phyloP scores from a whole-genome alignment of 306 rosid species.

The Rosa rugosa region DNA sequence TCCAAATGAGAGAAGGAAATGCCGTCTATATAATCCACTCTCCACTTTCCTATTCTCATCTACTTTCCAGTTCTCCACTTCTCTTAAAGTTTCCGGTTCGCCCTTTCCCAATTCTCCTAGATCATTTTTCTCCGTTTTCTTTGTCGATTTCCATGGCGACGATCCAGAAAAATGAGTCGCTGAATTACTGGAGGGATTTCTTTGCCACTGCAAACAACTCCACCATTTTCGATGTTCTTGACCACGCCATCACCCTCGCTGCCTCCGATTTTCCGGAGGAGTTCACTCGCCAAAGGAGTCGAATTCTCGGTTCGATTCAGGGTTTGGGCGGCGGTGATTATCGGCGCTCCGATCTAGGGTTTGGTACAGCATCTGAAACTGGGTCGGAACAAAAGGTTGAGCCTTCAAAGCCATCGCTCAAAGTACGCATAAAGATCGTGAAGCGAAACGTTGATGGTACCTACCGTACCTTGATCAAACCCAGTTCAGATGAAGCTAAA shows the following conservation, averaged over 20 bases:
- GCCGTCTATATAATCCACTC: too few species aligned
- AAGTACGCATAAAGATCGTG: too few species aligned
- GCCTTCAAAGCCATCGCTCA: background rate
- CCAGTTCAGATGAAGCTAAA: too few species aligned
- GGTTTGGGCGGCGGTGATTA: background rate
- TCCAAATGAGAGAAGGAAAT: background rate
- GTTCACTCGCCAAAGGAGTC: background rate
- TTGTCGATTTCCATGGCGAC: background rate
- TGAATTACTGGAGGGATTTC: background rate
- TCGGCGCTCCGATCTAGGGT: background rate
- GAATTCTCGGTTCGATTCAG: background rate
- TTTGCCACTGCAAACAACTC: background rate
- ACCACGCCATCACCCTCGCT: background rate
- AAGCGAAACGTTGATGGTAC: too few species aligned
- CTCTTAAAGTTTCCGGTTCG: background rate
- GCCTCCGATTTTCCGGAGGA: background rate
- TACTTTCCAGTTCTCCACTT: background rate
- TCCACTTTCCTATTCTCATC: background rate
- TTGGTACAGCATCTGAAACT: background rate
- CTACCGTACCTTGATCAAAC: too few species aligned
- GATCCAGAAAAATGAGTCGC: background rate
- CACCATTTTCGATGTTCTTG: background rate
- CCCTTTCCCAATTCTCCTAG: background rate
- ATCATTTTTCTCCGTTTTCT: background rate
- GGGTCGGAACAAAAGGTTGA: background rate